Conservation (phyloP, 352 stramenopile species). For the Globisporangium takayamanum region DNA sequence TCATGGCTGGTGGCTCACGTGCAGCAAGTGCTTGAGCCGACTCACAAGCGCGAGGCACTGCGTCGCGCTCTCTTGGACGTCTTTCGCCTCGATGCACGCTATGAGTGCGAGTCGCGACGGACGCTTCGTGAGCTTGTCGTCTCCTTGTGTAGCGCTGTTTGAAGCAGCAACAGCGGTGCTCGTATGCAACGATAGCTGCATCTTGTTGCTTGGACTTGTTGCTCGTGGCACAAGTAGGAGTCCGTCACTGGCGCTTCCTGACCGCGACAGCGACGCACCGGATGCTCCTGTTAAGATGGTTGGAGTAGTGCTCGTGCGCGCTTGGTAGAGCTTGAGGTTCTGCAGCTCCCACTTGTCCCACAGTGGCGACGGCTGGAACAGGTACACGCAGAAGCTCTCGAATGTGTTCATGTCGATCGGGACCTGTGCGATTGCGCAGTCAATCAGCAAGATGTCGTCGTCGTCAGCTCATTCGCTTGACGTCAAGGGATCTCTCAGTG, state of each 20-base stretch:
- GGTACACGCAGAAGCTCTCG: slow-evolving; percentile 43
- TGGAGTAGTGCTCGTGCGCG: not conserved
- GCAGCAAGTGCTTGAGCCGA: slow-evolving; percentile 1
- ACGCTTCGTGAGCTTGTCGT: slow-evolving; percentile 1
- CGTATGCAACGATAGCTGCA: no score
- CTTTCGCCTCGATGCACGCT: slow-evolving; percentile 3
- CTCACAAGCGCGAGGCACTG: slow-evolving; percentile 2
- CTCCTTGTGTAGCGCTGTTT: not conserved
- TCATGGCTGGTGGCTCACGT: not conserved
- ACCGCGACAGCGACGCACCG: no score
- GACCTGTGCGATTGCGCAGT: not conserved
- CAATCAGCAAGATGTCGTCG: not conserved
- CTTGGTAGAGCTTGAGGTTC: slow-evolving; percentile 37
- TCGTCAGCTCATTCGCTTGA: not conserved
- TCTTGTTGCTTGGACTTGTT: no score
- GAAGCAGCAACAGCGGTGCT: no score
- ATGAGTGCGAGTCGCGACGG: slow-evolving; percentile 1
- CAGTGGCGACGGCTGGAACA: slow-evolving; percentile 48
- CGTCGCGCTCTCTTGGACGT: slow-evolving; percentile 7
- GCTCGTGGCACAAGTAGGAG: no score
- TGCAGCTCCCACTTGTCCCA: slow-evolving; percentile 60
- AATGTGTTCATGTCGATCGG: slow-evolving; percentile 27
- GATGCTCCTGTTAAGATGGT: not conserved
- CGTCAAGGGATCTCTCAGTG: not conserved
- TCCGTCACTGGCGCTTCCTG: no score